phyloP scores from a whole-genome alignment of 768 basidiomycete species.

The Gyrodon lividus region DNA sequence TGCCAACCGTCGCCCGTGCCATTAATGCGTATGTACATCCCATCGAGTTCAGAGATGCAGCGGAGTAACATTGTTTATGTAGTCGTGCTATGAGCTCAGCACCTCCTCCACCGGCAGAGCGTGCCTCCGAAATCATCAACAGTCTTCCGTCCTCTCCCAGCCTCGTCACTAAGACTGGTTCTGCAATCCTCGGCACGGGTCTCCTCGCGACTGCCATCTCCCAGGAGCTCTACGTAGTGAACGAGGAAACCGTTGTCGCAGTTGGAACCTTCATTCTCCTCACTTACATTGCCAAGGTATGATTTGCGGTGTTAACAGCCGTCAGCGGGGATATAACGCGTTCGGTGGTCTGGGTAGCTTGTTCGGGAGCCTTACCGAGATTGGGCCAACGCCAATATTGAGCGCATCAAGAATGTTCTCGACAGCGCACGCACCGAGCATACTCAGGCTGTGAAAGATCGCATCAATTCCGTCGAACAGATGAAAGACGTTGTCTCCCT shows the following conservation, averaged over 20 bases:
- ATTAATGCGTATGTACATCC: constrained; percentile 45
- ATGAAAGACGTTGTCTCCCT: constrained; percentile 95
- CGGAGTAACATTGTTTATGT: constrained; percentile 12
- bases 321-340: constrained; percentile 3
- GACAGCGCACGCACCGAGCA: constrained; percentile 83
- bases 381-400: constrained; percentile 89
- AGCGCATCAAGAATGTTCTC: constrained; percentile 79
- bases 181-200: constrained; percentile 88
- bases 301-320: constrained; percentile 15
- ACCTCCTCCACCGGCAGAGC: constrained; percentile 76
- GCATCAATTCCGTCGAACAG: constrained; percentile 87
- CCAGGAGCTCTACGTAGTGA: constrained; percentile 95
- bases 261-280: constrained; percentile 83
- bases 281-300: constrained; percentile 76
- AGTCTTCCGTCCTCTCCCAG: constrained; percentile 80
- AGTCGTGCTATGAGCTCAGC: constrained; percentile 70
- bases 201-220: constrained; percentile 90
- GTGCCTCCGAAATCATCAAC: constrained; percentile 88
- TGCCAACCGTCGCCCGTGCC: constrained; percentile 46
- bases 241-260: constrained; percentile 92
- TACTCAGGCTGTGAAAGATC: constrained; percentile 89
- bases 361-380: constrained; percentile 85
- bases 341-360: constrained; percentile 42
- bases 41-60: constrained; percentile 3
- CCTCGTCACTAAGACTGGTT: constrained; percentile 93